These are phyloP conservation scores for Globisporangium middletonii DNA, from an alignment of 352 stramenopile genomes.

Conservation along the genomic window DNA sequence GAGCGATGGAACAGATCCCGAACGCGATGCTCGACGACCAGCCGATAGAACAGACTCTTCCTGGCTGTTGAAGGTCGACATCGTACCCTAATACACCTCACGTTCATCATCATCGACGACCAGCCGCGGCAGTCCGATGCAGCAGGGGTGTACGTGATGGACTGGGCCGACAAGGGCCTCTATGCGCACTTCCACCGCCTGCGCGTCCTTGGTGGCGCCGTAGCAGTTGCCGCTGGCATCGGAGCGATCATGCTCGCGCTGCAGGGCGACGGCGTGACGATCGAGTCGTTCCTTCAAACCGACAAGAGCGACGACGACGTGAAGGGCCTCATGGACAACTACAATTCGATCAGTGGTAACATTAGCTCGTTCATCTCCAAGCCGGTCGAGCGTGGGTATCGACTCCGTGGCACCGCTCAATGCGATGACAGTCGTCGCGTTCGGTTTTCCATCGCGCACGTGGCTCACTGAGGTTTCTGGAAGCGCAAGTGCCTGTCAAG, in stretches of 20 bases:
- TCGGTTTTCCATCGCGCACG: slow-evolving; percentile 10
- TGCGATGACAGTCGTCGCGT: slow-evolving; percentile 3
- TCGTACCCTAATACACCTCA: no score
- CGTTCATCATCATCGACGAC: no score
- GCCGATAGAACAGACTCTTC: no score
- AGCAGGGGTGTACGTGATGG: no score
- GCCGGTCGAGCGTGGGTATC: not conserved
- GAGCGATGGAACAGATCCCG: no score
- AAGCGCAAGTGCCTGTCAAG: not conserved
- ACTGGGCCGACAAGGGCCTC: not conserved
- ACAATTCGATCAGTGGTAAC: slow-evolving; percentile 5
- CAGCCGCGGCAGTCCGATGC: no score
- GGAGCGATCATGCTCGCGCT: not conserved
- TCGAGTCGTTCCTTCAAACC: not conserved
- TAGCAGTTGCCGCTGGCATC: not conserved
- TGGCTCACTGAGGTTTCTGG: slow-evolving; percentile 9
- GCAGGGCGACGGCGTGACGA: not conserved
- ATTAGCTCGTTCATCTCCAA: not conserved
- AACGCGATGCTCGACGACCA: no score
- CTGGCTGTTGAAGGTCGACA: no score
- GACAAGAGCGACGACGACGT: slow-evolving; percentile 1
- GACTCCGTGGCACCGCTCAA: not conserved
- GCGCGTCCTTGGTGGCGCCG: not conserved
- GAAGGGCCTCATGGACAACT: slow-evolving; percentile 5
- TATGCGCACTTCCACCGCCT: not conserved